Base-by-base conservation (phyloP, 805 yeast genomes). In the Kazachstania martiniae region DNA sequence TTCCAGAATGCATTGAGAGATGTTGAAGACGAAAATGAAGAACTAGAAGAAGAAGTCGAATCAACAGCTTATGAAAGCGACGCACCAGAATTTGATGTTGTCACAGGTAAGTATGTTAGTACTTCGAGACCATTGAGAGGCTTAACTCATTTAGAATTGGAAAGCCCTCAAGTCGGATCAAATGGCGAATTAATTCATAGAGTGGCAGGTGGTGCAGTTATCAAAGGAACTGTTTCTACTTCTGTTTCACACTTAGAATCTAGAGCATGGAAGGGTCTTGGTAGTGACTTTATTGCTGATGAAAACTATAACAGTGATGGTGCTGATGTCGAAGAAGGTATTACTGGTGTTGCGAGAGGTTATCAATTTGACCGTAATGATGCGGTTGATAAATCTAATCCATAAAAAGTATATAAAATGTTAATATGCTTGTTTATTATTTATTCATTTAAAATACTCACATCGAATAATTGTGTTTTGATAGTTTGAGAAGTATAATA, bases 341-440 rank as follows among this genome's bases (percentile, higher is more conserved):
- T 78, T 29, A 65, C 71, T 2, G 98, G 98, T 25, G 72, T 89
- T 35, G 98, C 98, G 2, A 66, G 97, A 43, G 94, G 91, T 2
- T 91, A 89, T 47, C 69, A 64, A 28, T 60, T 53, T 32, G 72
- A 67, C 42, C 37, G 38, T 15, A 21, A 24, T 9, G 49, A 38
- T 27, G 44, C 43, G 3, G 28, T 9, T 12, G 12, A 18, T 8
- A 22, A 15, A 28, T n/a, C n/a, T n/a, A n/a, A n/a, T n/a, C n/a
- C n/a, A n/a, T n/a, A n/a, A n/a, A n/a, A n/a, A n/a, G n/a, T n/a
- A n/a, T n/a, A n/a, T n/a, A n/a, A n/a, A n/a, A n/a, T n/a, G n/a
- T n/a, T n/a, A n/a, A n/a, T n/a, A n/a, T n/a, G n/a, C n/a, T n/a
- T n/a, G n/a, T n/a, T n/a, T n/a, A n/a, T n/a, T n/a, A n/a, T n/a